Conservation (phyloP, 73 alveolate genomes). For the Effrenium voratum region DNA sequence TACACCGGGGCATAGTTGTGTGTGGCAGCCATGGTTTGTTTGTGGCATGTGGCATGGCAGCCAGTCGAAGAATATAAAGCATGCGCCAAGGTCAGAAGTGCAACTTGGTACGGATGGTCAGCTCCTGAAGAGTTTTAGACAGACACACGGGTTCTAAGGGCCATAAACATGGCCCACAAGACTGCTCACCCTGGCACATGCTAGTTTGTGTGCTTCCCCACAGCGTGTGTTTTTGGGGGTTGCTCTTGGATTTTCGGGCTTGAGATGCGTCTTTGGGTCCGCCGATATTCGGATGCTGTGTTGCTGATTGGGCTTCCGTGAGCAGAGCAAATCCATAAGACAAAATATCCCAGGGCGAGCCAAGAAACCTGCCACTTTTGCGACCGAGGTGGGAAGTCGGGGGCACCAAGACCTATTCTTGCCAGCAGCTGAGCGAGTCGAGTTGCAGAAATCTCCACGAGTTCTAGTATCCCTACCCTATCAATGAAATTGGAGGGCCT, state of each 20-base stretch:
- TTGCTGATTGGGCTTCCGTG: neutral
- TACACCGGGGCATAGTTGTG: too few species aligned
- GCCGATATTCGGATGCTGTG: neutral
- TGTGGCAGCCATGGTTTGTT: too few species aligned
- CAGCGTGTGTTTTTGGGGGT: too few species aligned
- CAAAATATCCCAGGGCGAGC: too few species aligned
- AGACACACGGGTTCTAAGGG: too few species aligned
- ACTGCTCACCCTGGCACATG: neutral
- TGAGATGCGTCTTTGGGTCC: neutral
- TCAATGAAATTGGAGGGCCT: neutral
- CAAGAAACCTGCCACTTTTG: neutral
- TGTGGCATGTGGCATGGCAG: too few species aligned
- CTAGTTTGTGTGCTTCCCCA: neutral
- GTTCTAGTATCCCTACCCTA: neutral
- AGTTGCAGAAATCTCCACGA: neutral
- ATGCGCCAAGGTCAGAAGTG: too few species aligned
- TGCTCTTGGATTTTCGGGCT: neutral
- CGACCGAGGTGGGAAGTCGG: conserved; percentile 86
- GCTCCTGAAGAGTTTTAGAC: too few species aligned
- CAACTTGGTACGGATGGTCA: too few species aligned
- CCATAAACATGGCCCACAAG: too few species aligned
- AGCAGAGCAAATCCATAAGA: too few species aligned
- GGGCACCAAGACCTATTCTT: conserved; percentile 78
- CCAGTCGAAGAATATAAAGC: too few species aligned
- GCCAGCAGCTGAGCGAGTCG: neutral